A percentile compares a stretch with the other conserved stretches of the same genome.
These are phyloP conservation scores for Krasilnikovozyma curviuscula DNA, from an alignment of 768 basidiomycete species.

Conservation along the genomic window DNA sequence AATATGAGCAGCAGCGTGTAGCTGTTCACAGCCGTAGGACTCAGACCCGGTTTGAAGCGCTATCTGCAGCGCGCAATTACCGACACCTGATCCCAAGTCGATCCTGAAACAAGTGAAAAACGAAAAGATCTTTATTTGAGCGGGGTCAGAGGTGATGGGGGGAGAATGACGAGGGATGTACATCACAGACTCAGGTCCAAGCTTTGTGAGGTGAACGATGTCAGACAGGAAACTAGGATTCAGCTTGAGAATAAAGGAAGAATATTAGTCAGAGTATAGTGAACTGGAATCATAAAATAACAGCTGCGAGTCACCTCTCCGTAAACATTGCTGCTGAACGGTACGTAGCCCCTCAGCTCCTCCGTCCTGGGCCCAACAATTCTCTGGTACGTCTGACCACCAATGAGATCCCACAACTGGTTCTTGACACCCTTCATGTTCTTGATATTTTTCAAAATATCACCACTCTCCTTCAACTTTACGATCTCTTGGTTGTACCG, in stretches of 20 bases:
- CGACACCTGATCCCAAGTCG: slow-evolving; percentile 71
- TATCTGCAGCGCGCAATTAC: slow-evolving; percentile 64
- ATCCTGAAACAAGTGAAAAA: too few species aligned
- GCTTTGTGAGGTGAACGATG: slow-evolving; percentile 10
- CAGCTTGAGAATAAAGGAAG: slow-evolving; percentile 34
- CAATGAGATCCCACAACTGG: slow-evolving; percentile 49
- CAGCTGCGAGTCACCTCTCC: too few species aligned
- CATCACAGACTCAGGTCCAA: neutral
- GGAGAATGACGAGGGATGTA: slow-evolving; percentile 40
- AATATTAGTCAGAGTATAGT: neutral
- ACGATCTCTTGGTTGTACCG: slow-evolving; percentile 45
- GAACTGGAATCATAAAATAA: neutral
- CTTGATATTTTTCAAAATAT: slow-evolving; percentile 26
- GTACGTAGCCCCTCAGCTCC: slow-evolving; percentile 57
- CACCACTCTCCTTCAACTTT: slow-evolving; percentile 32
- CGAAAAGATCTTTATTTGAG: slow-evolving; percentile 51
- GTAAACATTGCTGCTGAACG: slow-evolving; percentile 55
- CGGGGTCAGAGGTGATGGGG: slow-evolving; percentile 37
- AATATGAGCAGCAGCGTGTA: slow-evolving; percentile 59
- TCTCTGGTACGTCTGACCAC: slow-evolving; percentile 84
- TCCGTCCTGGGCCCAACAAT: slow-evolving; percentile 78
- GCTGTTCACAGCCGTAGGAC: slow-evolving; percentile 61
- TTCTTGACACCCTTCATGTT: slow-evolving; percentile 36
- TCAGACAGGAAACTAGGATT: slow-evolving; percentile 40
- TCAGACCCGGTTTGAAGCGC: slow-evolving; percentile 55